Conservation (phyloP, 768 basidiomycete species). For the Pholiota molesta region DNA sequence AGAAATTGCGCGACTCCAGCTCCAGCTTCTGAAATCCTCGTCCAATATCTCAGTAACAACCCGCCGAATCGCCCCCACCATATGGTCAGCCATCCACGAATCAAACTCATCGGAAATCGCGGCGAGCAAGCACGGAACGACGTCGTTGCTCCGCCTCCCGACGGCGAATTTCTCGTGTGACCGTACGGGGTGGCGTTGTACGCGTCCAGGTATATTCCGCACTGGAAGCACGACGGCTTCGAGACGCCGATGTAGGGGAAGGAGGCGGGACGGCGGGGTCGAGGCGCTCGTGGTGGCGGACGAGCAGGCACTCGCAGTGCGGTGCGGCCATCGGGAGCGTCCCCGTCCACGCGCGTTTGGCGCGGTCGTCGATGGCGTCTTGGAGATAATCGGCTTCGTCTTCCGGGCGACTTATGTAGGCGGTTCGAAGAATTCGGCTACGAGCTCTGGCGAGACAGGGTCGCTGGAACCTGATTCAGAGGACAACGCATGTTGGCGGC, state of each 20-base stretch:
- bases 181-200: neutral
- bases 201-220: neutral
- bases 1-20: too few species aligned
- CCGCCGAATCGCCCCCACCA: neutral
- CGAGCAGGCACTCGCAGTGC: neutral
- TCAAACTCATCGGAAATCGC: neutral
- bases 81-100: neutral
- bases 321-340: neutral
- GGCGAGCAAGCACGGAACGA: neutral
- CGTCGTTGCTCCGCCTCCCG: neutral
- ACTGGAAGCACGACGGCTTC: neutral
- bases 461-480: neutral
- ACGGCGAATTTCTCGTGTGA: neutral
- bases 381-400: neutral
- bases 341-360: neutral
- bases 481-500: neutral
- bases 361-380: neutral
- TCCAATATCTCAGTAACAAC: neutral
- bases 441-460: neutral
- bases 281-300: neutral
- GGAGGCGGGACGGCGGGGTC: neutral
- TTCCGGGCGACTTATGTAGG: neutral
- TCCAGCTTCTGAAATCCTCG: neutral
- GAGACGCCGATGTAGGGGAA: neutral
- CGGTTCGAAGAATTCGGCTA: neutral